Evolutionary conservation across 208 protist genomes (phyloP).

Genomic region (Porcisia deanei): DNA sequence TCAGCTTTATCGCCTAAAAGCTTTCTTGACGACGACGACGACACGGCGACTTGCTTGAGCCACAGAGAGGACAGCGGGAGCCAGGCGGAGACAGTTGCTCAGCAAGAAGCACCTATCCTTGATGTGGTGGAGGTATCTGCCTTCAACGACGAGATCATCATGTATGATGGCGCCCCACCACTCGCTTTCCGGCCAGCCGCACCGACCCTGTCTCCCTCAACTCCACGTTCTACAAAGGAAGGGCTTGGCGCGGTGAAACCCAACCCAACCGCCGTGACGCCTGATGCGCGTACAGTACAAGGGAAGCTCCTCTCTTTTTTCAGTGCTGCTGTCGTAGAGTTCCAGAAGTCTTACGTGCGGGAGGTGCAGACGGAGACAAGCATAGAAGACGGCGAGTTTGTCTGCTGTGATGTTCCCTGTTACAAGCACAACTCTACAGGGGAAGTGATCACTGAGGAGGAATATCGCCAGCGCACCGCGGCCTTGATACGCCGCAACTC

Average conservation of each 20-base stretch:
- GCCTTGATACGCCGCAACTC: slow-evolving; percentile 27
- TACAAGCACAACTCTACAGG: slow-evolving; percentile 46
- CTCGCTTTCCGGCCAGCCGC: slow-evolving; percentile 54
- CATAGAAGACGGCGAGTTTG: slow-evolving; percentile 64
- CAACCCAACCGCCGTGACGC: neutral
- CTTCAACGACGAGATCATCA: slow-evolving; percentile 77
- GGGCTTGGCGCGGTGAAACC: neutral
- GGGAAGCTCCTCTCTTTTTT: slow-evolving; percentile 62
- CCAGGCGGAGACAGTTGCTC: slow-evolving; percentile 1
- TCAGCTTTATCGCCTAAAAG: neutral
- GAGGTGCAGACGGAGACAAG: slow-evolving; percentile 66
- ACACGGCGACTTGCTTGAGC: slow-evolving; percentile 12
- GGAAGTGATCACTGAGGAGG: slow-evolving; percentile 69
- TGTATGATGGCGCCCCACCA: slow-evolving; percentile 77
- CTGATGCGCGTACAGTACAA: slow-evolving; percentile 22
- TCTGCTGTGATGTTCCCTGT: slow-evolving; percentile 55
- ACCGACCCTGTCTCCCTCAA: neutral
- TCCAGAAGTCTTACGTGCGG: slow-evolving; percentile 67
- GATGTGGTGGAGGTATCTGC: slow-evolving; percentile 43
- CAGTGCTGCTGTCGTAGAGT: slow-evolving; percentile 52
- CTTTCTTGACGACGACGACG: slow-evolving; percentile 34
- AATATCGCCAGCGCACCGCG: slow-evolving; percentile 46
- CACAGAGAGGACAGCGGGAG: slow-evolving; percentile 17
- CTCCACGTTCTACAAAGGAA: slow-evolving; percentile 1
- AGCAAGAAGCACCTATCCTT: slow-evolving; percentile 27